Conservation (phyloP, 176 grass and related monocot species). For the Musa acuminata region DNA sequence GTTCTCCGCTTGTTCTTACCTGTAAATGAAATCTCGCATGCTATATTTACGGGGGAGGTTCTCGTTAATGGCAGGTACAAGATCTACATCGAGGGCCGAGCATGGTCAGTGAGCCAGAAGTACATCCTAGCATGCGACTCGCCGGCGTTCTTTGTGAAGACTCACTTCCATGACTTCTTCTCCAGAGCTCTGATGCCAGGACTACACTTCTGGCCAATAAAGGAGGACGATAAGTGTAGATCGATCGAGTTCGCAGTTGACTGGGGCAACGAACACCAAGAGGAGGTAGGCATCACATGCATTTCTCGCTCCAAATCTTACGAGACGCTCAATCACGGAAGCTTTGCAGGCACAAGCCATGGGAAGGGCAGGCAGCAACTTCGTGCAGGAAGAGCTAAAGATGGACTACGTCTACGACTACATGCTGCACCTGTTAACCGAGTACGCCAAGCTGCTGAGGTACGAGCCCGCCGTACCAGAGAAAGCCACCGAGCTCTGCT, state of each 20-base stretch:
- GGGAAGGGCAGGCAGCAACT: conserved; percentile 33
- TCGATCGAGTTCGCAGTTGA: conserved; percentile 55
- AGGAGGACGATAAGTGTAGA: conserved; percentile 26
- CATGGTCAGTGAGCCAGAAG: conserved; percentile 86
- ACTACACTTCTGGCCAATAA: conserved; percentile 71
- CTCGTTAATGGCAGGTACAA: conserved; percentile 30
- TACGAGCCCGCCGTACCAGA: conserved; percentile 67
- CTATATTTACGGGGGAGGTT: background rate
- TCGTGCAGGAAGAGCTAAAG: conserved; percentile 38
- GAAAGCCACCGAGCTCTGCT: conserved; percentile 48
- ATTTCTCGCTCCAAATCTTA: background rate
- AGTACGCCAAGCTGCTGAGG: conserved; percentile 51
- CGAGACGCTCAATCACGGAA: conserved; percentile 37
- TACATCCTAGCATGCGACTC: conserved; percentile 85
- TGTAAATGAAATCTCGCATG: conserved; percentile 35
- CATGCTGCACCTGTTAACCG: conserved; percentile 68
- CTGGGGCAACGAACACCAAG: conserved; percentile 64
- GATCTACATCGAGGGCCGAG: conserved; percentile 56
- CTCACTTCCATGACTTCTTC: conserved; percentile 60
- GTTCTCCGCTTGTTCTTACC: background rate
- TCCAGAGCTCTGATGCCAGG: conserved; percentile 53
- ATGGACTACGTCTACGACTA: conserved; percentile 92
- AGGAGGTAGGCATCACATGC: conserved; percentile 18
- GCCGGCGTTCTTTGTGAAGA: conserved; percentile 37
- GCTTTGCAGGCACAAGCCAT: conserved; percentile 42